Conservation (phyloP, 768 basidiomycete genomes). For the Neoboletus magnificus region DNA sequence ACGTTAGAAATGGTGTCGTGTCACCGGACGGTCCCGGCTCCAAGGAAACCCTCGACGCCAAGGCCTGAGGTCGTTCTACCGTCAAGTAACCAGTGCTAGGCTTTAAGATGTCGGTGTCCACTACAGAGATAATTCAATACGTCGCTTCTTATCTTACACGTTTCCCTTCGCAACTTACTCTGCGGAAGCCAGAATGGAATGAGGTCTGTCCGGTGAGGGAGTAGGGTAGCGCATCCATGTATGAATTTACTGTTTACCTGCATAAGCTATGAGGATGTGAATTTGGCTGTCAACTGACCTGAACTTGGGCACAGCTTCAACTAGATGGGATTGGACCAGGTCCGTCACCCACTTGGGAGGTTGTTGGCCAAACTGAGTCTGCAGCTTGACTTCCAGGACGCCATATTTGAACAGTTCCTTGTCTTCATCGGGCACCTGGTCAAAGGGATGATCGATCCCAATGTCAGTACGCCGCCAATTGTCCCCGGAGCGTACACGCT, state of each 20-base stretch:
- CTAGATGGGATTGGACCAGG: constrained; percentile 91
- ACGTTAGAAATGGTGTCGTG: constrained; percentile 43
- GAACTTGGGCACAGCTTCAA: constrained; percentile 98
- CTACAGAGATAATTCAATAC: constrained; percentile 34
- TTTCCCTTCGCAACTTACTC: constrained; percentile 46
- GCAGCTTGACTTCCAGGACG: constrained; percentile 94
- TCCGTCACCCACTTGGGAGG: constrained; percentile 96
- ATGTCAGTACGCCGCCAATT: constrained; percentile 97
- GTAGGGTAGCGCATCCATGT: constrained; percentile 90
- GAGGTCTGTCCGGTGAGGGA: constrained; percentile 90
- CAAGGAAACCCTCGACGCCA: constrained; percentile 46
- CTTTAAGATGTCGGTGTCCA: constrained; percentile 95
- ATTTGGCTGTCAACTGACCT: constrained; percentile 45
- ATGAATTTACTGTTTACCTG: constrained; percentile 78
- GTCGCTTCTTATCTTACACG: neutral
- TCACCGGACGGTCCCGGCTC: constrained; percentile 43
- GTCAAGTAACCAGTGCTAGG: constrained; percentile 78
- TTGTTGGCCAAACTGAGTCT: constrained; percentile 93
- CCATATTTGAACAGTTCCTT: constrained; percentile 96
- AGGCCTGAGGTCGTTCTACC: constrained; percentile 66
- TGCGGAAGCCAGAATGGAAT: constrained; percentile 99
- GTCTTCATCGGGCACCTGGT: constrained; percentile 68
- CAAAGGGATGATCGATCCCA: constrained; percentile 89
- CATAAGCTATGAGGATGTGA: neutral
- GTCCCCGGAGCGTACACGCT: constrained; percentile 62